Evolutionary conservation across 2,329 filamentous ascomycete genomes (phyloP), one percentile per base, ranked within the genome.

Genomic region (Cladosporium velox): DNA sequence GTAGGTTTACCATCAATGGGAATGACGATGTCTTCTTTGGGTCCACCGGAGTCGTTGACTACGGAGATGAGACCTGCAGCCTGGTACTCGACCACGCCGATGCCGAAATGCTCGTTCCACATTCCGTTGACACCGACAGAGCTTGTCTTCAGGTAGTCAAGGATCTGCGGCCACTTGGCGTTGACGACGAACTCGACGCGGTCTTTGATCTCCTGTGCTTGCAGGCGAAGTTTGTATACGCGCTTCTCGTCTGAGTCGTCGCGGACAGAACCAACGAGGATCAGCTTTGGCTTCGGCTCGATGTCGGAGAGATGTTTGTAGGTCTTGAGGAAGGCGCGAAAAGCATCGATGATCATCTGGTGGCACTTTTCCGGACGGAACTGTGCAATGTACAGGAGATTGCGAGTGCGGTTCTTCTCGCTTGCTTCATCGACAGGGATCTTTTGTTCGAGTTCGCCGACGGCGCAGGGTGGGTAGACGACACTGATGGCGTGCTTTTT

Each of bases 41-140:
- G 95, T 0, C 95, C 95, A 10, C 94, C 95, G 60, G 91, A 95
- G 78, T 97, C 85, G 74, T 99, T 95, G 10, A 98, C 95, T 0
- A 99, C 93, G 5, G 90, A 89, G 66, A 99, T 93, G 66, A 99
- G 82, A 1, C 95, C 95, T 0, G 95, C 95, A 4, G 95, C 95
- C 77, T 98, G 93, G 76, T 98, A 99, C 82, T 99, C 95, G 49
- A 99, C 95, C 18, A 98, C 93, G 1, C 95, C 95, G 67, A 99
- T 99, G 26, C 95, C 95, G 77, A 99, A 99, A 78, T 99, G 95
- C 81, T 99, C 95, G 77, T 97, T 98, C 94, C 95, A 99, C 95
- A 99, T 99, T 74, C 91, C 92, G 73, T 99, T 99, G 34, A 96
- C 93, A 59, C 95, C 95, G 1, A 99, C 87, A 21, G 88, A 94